Evolutionary conservation across 2,329 filamentous ascomycete species (phyloP), one percentile per base, ranked within the genome.

Genomic region (Dryadomyces sulphureus): DNA sequence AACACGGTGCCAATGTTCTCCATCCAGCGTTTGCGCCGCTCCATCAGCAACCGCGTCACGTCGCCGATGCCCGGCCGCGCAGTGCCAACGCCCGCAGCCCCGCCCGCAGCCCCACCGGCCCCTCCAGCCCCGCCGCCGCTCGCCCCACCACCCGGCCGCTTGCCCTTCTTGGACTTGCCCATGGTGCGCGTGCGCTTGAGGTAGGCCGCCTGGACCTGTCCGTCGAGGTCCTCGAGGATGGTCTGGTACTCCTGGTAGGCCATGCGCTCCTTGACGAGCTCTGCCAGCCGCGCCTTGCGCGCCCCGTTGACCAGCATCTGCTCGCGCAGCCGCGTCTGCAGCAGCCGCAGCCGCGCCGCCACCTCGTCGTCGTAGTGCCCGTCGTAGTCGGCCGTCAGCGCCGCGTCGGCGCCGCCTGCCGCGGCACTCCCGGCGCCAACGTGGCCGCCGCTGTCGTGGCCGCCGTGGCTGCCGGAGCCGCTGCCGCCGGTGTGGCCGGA

Each of bases 241-340:
- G 88, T 95, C 61, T 82, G 84, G 67, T 94, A 98, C 61, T 98
- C 92, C 59, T 98, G 92, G 65, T 92, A 81, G 0, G 92, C 92
- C 77, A 98, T 90, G 53, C 87, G 81, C 60, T 94, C 89, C 55
- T 88, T 84, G 7, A 92, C 86, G 24, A 95, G 73, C 34, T 95
- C 89, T 1, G 86, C 79, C 11, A 98, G 70, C 2, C 89, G 78
- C 7, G 86, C 73, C 64, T 96, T 96, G 51, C 88, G 83, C 5
- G 90, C 87, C 35, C 89, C 90, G 60, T 98, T 98, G 62, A 84
- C 69, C 47, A 94, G 77, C 60, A 84, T 84, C 59, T 92, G 82
- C 49, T 88, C 79, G 53, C 86, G 83, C 2, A 98, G 73, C 44
- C 86, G 81, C 45, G 75, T 71, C 59, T 98, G 92, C 2, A 98